A percentile compares a stretch with the other conserved stretches of the same genome.
These are phyloP conservation scores for Neostapfia colusana DNA, from an alignment of 176 grass and related monocot species.

Conservation along the genomic window DNA sequence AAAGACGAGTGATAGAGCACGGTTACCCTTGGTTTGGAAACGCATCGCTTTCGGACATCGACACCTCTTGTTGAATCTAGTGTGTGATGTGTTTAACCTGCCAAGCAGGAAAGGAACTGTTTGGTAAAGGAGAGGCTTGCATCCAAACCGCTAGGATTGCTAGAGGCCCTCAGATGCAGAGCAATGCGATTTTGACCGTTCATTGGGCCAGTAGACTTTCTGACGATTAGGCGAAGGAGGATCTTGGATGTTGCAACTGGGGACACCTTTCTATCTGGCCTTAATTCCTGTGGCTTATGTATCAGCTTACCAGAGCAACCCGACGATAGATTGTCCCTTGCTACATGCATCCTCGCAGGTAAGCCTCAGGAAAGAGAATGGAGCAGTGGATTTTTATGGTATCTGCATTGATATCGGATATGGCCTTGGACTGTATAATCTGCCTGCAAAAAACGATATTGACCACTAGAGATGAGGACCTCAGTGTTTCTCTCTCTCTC, in stretches of 20 bases:
- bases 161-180: constrained; percentile 26
- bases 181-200: constrained; percentile 10
- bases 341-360: constrained; percentile 11
- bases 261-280: constrained; percentile 31
- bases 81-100: neutral
- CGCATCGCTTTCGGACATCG: neutral
- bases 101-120: neutral
- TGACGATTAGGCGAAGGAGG: constrained; percentile 10
- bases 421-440: constrained; percentile 19
- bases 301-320: constrained; percentile 9
- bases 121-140: neutral
- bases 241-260: constrained; percentile 19
- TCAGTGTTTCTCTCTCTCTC: neutral
- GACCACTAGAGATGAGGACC: constrained; percentile 29
- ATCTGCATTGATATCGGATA: neutral
- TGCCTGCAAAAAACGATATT: constrained; percentile 27
- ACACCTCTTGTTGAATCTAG: neutral
- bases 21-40: neutral
- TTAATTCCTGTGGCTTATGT: constrained; percentile 42
- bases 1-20: neutral
- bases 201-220: neutral
- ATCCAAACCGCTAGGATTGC: neutral
- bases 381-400: neutral
- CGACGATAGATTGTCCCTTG: constrained; percentile 8
- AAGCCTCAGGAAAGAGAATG: neutral